Conservation (phyloP, 305 asterid species). For the Rubia balearica region DNA sequence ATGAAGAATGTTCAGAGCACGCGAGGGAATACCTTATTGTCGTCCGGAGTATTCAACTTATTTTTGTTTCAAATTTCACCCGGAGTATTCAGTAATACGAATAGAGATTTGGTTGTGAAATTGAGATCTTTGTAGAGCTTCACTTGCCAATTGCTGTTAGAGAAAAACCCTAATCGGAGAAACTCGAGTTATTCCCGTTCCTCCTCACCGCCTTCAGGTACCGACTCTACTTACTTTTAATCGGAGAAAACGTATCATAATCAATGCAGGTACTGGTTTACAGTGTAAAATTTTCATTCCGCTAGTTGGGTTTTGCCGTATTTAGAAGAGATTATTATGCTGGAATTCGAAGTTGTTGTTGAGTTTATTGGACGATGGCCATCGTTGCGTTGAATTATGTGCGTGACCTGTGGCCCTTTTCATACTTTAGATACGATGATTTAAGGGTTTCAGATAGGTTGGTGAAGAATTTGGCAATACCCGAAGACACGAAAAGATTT, state of each 20-base stretch:
- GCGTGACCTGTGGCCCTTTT: slow-evolving; percentile 64
- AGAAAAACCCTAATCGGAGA: neutral
- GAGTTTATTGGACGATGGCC: slow-evolving; percentile 12
- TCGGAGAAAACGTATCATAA: neutral
- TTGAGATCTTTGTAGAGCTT: neutral
- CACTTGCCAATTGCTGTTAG: neutral
- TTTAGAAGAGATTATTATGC: slow-evolving; percentile 5
- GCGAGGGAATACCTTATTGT: too few species aligned
- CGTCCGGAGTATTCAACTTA: too few species aligned
- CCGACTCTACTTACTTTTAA: neutral
- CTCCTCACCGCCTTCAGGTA: slow-evolving; percentile 1
- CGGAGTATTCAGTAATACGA: too few species aligned
- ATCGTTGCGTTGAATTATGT: slow-evolving; percentile 39
- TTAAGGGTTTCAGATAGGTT: slow-evolving; percentile 63
- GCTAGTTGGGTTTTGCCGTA: slow-evolving; percentile 1
- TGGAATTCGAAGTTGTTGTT: slow-evolving; percentile 8
- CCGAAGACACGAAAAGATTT: slow-evolving; percentile 71
- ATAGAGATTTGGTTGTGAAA: too few species aligned
- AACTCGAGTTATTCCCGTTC: neutral
- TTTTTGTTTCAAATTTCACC: too few species aligned
- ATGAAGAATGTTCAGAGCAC: too few species aligned
- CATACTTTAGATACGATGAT: slow-evolving; percentile 43
- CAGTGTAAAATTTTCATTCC: neutral
- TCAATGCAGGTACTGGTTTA: neutral
- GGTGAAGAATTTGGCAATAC: slow-evolving; percentile 52